Base-by-base conservation (phyloP, 352 stramenopile genomes). In the Pythium scleroteichum region DNA sequence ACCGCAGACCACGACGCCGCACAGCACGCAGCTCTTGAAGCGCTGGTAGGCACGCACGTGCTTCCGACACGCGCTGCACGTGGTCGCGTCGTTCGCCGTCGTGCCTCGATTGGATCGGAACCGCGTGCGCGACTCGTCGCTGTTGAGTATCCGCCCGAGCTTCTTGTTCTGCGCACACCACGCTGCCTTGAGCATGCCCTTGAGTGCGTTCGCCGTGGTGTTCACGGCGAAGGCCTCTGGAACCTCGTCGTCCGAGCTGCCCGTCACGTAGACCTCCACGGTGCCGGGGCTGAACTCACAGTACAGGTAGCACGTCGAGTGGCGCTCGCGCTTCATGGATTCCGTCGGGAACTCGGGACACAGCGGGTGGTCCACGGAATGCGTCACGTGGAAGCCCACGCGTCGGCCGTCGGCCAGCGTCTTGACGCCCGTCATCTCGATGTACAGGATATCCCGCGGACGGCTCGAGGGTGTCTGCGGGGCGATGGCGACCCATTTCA, bases 371-470 rank as follows among this genome's bases (percentile, higher is more conserved):
- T 78, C 72, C 19, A 80, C 57, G 26, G 72, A 80, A 41, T 80
- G 72, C 56, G 71, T 59, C 19, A 75, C 49, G 29, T 73, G 59
- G 50, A 65, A 78, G 9, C 72, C 72, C 22, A 78, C 72, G 40
- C 71, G 61, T 6, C 83, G 64, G 7, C 78, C 75, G 10, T 59
- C 65, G 5, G 59, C 32, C 39, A 69, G 64, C 22, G 64, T 50
- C 16, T 68, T 54, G 20, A 82, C 68, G 12, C 75, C 75, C 2
- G 65, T 79, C 6, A 61, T 68, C 35, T 81, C 72, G 7, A 84
- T 54, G 46, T 73, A 81, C 19, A 81, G 64, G 24, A 79, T 73
- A 47, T 84, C 75, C 8, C 75, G 62, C 19, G 66, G 53, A 44
- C n/a, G 16, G 29, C 29, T 27, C 32, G 35, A 1, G 48, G 32